Evolutionary conservation across 176 grass and related monocot species (phyloP), one percentile per base, ranked within the genome.

Genomic region (Aegilops longissima): DNA sequence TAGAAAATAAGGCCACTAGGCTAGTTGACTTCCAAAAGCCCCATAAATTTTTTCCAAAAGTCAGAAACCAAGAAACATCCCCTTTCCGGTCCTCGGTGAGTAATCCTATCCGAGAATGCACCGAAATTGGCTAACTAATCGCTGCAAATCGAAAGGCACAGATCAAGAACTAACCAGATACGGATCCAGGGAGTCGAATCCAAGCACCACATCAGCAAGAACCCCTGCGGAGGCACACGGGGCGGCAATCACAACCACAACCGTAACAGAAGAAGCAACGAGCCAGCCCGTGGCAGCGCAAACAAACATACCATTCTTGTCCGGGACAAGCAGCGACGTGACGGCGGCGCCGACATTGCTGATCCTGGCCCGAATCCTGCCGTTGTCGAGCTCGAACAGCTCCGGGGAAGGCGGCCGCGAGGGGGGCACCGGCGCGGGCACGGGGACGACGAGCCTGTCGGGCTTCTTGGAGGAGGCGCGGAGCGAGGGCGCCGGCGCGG

Each of bases 151-250:
- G 5, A 42, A 66, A 66, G 2, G 10, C 18, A 24, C 12, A 56
- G 5, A 56, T 68, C 20, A 11, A 61, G 8, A 64, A 66, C 90
- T 94, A 85, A 98, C 96, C 86, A 91, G 85, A 44, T 98, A 98
- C 0, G 88, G 92, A 73, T 96, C 93, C 45, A 92, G 77, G 25
- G 88, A 90, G 66, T 98, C 96, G 71, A 98, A 98, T 68, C 96
- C 96, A 75, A 98, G 96, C 45, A 98, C 96, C 69, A 98, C 93
- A 83, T 98, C 96, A n/a, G 38, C 84, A 66, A 90, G 82, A 91
- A 90, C 80, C 42, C 92, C 93, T 98, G 80, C 72, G 6, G 83
- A 52, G 78, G 66, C 25, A 29, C 71, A 21, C 49, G 20, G 3
- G 71, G 80, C 62, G 12, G 29, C 23, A 70, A 20, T 70, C 13